These are phyloP conservation scores for Harringtonia aguacate DNA, from an alignment of 2,329 filamentous ascomycete genomes.

Conservation along the genomic window DNA sequence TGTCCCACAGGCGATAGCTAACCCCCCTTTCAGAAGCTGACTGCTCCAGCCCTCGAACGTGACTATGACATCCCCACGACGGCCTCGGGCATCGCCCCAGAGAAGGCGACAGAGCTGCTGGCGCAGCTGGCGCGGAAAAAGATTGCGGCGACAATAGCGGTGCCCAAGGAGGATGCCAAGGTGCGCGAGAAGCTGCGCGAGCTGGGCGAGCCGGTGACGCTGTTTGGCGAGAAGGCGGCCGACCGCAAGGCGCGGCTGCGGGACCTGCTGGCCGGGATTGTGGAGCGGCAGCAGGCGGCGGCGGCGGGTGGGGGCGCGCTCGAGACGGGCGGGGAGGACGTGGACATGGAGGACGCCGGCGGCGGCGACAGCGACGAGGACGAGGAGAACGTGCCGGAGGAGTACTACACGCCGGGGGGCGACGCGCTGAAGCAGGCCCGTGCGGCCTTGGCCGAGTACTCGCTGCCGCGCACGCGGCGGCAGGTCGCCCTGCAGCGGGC, in stretches of 20 bases:
- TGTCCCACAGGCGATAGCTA: conserved; percentile 1
- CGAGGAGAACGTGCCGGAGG: conserved; percentile 70
- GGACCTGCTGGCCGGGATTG: conserved; percentile 49
- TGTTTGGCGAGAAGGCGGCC: conserved; percentile 82
- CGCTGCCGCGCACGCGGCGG: conserved; percentile 69
- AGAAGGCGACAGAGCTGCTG: conserved; percentile 76
- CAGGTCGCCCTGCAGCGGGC: conserved; percentile 67
- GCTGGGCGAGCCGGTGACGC: conserved; percentile 83
- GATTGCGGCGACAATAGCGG: conserved; percentile 75
- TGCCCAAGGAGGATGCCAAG: conserved; percentile 82
- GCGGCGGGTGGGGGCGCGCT: neutral
- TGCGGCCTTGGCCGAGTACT: conserved; percentile 70
- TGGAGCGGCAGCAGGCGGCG: conserved; percentile 3
- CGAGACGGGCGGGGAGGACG: conserved; percentile 1
- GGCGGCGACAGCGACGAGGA: conserved; percentile 36
- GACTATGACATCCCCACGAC: conserved; percentile 71
- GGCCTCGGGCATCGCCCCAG: conserved; percentile 56
- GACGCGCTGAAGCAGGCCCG: conserved; percentile 65
- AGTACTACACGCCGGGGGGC: conserved; percentile 86
- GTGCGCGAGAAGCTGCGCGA: conserved; percentile 74
- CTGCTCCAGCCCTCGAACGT: conserved; percentile 45
- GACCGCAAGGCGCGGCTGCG: conserved; percentile 82
- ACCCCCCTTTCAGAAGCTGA: neutral
- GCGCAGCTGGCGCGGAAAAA: conserved; percentile 87
- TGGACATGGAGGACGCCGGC: conserved; percentile 36